Conservation (phyloP, 2,329 filamentous ascomycete genomes). For the Penicillium sp. region DNA sequence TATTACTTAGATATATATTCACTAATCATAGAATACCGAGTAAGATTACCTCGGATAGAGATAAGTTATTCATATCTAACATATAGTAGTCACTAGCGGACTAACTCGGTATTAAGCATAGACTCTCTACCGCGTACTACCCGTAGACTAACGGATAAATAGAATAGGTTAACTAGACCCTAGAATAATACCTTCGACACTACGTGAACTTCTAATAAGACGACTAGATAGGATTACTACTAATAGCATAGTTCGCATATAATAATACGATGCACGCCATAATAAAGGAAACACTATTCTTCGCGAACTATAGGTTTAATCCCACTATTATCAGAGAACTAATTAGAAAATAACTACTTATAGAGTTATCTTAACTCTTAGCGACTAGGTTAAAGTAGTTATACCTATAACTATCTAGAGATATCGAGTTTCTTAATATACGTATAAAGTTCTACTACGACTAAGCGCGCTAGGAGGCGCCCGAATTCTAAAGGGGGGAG, state of each 20-base stretch:
- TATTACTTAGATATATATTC: neutral
- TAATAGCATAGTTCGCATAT: neutral
- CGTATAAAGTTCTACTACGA: too few relatives aligned
- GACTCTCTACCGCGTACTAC: neutral
- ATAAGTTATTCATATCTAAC: neutral
- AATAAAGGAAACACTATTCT: slow-evolving; percentile 1
- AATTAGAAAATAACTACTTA: neutral
- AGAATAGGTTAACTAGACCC: neutral
- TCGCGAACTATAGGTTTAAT: neutral
- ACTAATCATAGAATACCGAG: neutral
- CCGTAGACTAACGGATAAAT: neutral
- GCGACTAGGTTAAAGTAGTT: neutral
- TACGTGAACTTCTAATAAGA: neutral
- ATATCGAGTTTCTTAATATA: too few relatives aligned
- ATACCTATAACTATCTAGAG: neutral
- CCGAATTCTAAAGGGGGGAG: too few relatives aligned
- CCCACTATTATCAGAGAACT: neutral
- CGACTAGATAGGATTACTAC: neutral
- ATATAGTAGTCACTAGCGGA: neutral
- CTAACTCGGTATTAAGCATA: too few relatives aligned
- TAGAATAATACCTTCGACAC: neutral
- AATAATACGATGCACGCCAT: neutral
- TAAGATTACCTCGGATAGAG: neutral
- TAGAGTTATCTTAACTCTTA: neutral
- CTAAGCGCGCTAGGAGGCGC: too few relatives aligned